Evolutionary conservation across 2,329 filamentous ascomycete genomes (phyloP).

Genomic region (Sphaerulina musiva): DNA sequence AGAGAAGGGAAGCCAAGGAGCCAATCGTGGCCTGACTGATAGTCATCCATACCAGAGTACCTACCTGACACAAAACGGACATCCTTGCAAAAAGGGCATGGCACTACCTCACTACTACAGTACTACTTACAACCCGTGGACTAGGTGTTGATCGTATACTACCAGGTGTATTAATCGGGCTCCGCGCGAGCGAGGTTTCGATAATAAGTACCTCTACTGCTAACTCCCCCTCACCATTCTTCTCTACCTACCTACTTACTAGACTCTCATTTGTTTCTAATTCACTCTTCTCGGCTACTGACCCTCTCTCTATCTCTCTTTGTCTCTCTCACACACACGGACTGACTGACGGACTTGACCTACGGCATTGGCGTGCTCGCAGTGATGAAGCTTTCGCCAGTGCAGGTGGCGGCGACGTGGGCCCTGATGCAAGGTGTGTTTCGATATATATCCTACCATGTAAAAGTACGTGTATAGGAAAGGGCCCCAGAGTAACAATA

Average conservation of each 20-base stretch:
- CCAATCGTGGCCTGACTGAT: not conserved
- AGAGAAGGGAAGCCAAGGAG: not conserved
- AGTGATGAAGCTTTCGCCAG: slow-evolving; percentile 2
- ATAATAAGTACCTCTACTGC: not conserved
- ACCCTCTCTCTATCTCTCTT: too few species aligned
- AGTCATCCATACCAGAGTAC: not conserved
- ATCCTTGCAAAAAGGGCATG: not conserved
- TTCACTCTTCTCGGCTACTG: too few species aligned
- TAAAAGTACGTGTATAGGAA: too few species aligned
- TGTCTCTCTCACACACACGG: too few species aligned
- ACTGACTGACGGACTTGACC: not conserved
- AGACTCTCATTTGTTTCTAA: not conserved
- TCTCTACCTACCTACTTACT: not conserved
- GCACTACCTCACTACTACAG: not conserved
- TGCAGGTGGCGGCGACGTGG: not conserved
- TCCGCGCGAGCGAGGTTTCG: not conserved
- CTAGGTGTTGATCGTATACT: not conserved
- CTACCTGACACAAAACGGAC: too few species aligned
- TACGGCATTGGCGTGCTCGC: not conserved
- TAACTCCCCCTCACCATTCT: not conserved
- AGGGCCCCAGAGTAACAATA: not conserved
- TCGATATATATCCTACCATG: too few species aligned
- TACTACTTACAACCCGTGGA: not conserved
- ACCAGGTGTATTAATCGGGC: not conserved
- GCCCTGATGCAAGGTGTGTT: slow-evolving; percentile 4